Percentiles rank a stretch among this genome's conserved stretches.
These are phyloP conservation scores for Cryptosporidium meleagridis DNA, from an alignment of 169 alveolate species.

Conservation along the genomic window DNA sequence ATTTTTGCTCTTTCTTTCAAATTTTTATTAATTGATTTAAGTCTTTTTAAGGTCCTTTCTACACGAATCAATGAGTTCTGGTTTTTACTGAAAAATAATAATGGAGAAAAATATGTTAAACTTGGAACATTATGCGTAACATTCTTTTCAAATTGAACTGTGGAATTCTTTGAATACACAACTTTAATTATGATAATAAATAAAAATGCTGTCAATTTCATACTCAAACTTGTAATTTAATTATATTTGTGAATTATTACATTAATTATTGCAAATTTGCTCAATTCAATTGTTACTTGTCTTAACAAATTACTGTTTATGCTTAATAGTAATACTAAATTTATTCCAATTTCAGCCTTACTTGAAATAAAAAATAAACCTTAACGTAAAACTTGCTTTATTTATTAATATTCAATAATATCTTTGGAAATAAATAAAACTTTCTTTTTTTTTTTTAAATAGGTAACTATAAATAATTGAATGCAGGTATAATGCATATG, in stretches of 20 bases:
- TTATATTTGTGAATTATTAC: too few relatives aligned
- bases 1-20: conserved; percentile 15
- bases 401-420: too few relatives aligned
- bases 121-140: background rate
- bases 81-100: conserved; percentile 4
- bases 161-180: background rate
- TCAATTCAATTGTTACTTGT: too few relatives aligned
- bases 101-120: conserved; percentile 6
- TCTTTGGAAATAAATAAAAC: background rate
- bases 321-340: too few relatives aligned
- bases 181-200: background rate
- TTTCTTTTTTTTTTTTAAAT: background rate
- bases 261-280: background rate
- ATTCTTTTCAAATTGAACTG: background rate
- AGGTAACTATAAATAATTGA: background rate
- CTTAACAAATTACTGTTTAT: background rate
- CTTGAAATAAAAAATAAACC: background rate
- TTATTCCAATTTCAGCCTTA: too few relatives aligned
- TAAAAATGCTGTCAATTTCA: background rate
- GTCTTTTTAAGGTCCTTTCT: conserved; percentile 6
- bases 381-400: too few relatives aligned
- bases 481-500: conserved; percentile 15
- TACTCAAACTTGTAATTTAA: background rate
- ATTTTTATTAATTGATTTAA: conserved; percentile 26
- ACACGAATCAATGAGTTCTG: background rate